Evolutionary conservation across 2,329 filamentous ascomycete species (phyloP), one percentile per base, ranked within the genome.

Genomic region (Sporothrix protearum): DNA sequence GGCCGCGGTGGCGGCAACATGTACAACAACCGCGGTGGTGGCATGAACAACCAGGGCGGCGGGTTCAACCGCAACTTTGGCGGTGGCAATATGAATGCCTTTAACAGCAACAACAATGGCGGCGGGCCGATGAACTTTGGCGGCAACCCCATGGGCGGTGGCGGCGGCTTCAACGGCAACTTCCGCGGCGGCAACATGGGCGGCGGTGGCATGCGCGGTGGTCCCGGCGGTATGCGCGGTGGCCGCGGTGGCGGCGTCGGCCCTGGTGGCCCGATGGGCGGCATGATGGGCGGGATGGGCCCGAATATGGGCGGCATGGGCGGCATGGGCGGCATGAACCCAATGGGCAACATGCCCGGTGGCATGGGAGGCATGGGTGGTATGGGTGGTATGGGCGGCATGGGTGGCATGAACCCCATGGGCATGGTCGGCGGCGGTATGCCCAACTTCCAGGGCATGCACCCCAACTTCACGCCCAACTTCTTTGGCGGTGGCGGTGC

Each of bases 391-490:
- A 80, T 81, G 76, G 66, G 66, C 16, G 53, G 36, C 7, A 88
- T 76, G 75, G 74, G 83, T 39, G 71, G 70, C 36, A 84, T 85
- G 81, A 80, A 78, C 3, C 64, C 53, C 51, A 85, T 85, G 81
- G 80, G 78, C n/a, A 73, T 74, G 73, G 73, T 74, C 81, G 70
- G 87, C 71, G 75, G 82, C 42, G 85, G 83, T 45, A 89, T 89
- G 87, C 86, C 85, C 75, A 86, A 87, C 57, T 93, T 93, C 80
- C 88, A 89, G 81, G 88, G 85, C 73, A 89, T 90, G 82, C 88
- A 88, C 77, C 85, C 86, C 70, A 88, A 89, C 77, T 95, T 94
- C 81, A 92, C 91, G 78, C 88, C 90, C 49, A 88, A 85, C 72
- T 94, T 93, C 82, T 95, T 93, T 79, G 83, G 84, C 64, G 83